Evolutionary conservation across 1,139 yeast species (phyloP).

Genomic region (Pichia sp.): DNA sequence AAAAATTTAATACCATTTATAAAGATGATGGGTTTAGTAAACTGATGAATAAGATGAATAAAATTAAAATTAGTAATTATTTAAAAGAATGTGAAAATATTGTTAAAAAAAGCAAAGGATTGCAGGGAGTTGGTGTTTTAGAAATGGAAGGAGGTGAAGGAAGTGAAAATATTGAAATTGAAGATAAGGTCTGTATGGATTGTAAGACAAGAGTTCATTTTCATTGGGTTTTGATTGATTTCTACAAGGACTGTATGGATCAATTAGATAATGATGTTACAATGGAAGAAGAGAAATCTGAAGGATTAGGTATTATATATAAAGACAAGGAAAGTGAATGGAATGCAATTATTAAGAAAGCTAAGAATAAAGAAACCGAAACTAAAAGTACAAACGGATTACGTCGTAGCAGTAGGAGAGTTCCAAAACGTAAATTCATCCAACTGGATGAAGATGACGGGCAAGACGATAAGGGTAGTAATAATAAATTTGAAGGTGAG

Average conservation of each 20-base stretch:
- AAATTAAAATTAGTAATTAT: constrained; percentile 3
- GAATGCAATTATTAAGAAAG: constrained; percentile 5
- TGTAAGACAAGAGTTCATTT: constrained; percentile 31
- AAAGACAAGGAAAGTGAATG: constrained; percentile 11
- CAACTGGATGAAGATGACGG: too few relatives aligned
- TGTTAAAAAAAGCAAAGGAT: neutral
- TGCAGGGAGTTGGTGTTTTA: neutral
- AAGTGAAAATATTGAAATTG: constrained; percentile 16
- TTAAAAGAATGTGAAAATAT: neutral
- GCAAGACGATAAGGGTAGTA: too few relatives aligned
- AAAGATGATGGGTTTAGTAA: neutral
- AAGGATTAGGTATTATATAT: constrained; percentile 7
- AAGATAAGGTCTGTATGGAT: constrained; percentile 28
- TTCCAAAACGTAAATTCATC: neutral
- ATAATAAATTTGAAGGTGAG: neutral
- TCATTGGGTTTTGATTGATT: constrained; percentile 29
- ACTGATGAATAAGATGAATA: neutral
- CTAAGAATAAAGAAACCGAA: neutral
- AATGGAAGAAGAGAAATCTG: neutral
- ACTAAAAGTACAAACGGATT: too few relatives aligned
- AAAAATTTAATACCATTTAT: neutral
- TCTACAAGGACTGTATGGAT: constrained; percentile 16
- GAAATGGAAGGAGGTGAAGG: too few relatives aligned
- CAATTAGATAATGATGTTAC: neutral
- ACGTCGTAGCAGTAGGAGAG: constrained; percentile 4